Conservation (phyloP, 2,329 filamentous ascomycete genomes). For the Talaromyces sp. region DNA sequence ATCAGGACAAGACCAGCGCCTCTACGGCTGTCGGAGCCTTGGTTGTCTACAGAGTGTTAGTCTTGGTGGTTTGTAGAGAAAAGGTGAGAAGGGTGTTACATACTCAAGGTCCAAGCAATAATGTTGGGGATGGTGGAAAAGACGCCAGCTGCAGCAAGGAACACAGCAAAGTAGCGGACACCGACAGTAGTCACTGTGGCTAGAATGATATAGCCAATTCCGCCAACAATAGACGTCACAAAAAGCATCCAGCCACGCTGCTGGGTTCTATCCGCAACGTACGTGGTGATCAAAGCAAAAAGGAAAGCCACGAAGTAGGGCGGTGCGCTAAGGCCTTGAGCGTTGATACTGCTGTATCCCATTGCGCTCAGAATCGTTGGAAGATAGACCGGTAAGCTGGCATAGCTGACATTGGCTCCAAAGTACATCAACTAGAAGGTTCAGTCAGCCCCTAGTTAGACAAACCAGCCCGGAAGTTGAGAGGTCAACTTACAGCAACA, state of each 20-base stretch:
- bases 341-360: conserved; percentile 34
- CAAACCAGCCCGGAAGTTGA: neutral
- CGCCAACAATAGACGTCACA: conserved; percentile 12
- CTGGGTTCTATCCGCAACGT: conserved; percentile 22
- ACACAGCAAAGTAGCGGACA: neutral
- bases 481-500: neutral
- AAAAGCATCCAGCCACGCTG: conserved; percentile 23
- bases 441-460: neutral
- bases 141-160: neutral
- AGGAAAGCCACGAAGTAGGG: conserved; percentile 38
- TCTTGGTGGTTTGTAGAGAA: neutral
- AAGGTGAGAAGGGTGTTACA: neutral
- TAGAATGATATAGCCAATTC: conserved; percentile 8
- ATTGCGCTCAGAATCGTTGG: conserved; percentile 38
- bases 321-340: conserved; percentile 39
- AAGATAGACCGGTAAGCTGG: conserved; percentile 36
- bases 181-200: neutral
- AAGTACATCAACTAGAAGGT: neutral
- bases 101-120: neutral
- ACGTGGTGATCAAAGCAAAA: conserved; percentile 22
- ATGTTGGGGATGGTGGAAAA: neutral
- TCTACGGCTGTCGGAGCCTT: neutral
- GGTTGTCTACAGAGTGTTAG: neutral
- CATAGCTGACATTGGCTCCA: conserved; percentile 19
- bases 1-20: neutral